Evolutionary conservation across 768 basidiomycete genomes (phyloP).

Genomic region (Russula olivacea): DNA sequence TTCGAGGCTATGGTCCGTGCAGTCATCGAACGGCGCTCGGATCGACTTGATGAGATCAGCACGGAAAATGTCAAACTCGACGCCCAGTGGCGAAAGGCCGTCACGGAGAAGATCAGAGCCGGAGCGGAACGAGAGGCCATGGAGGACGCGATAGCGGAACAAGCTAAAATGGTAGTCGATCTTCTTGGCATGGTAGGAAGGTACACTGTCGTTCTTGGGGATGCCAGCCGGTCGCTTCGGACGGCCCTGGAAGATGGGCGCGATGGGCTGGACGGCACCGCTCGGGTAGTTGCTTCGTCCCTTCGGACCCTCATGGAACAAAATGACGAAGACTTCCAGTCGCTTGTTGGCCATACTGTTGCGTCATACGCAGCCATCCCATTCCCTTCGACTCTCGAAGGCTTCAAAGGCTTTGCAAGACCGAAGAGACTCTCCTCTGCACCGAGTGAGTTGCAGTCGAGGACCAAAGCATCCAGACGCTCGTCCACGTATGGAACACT

Average conservation of each 20-base stretch:
- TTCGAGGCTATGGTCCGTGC: conserved; percentile 85
- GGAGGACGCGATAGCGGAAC: conserved; percentile 53
- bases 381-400: conserved; percentile 35
- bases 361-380: conserved; percentile 47
- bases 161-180: conserved; percentile 60
- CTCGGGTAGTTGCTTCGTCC: conserved; percentile 45
- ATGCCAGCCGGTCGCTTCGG: conserved; percentile 43
- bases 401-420: conserved; percentile 46
- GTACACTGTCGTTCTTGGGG: conserved; percentile 66
- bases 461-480: conserved; percentile 37
- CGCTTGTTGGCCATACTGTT: conserved; percentile 61
- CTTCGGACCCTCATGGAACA: conserved; percentile 53
- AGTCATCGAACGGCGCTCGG: conserved; percentile 70
- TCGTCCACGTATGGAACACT: conserved; percentile 40
- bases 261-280: conserved; percentile 36
- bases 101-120: conserved; percentile 64
- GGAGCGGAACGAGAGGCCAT: conserved; percentile 61
- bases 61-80: conserved; percentile 68
- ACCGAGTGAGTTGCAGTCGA: conserved; percentile 37
- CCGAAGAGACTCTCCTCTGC: conserved; percentile 46
- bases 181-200: conserved; percentile 79
- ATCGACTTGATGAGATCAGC: conserved; percentile 66
- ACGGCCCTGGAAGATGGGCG: conserved; percentile 36
- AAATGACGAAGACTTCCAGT: conserved; percentile 65
- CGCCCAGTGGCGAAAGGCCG: conserved; percentile 55